Conservation (phyloP, 495 filamentous ascomycete genomes). For the Neurospora tetrasperma region DNA sequence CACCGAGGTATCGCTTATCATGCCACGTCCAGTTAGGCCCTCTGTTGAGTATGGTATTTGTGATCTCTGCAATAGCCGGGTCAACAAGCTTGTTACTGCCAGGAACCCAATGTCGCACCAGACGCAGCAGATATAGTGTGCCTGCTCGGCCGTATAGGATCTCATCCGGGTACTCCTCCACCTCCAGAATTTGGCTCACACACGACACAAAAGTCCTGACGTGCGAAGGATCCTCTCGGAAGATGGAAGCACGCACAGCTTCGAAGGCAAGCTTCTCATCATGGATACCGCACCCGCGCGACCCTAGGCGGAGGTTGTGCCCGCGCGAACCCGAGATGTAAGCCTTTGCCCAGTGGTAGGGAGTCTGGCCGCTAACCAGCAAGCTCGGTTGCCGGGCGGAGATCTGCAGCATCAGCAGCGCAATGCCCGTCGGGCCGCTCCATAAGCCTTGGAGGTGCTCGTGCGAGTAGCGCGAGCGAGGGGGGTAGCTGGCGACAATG, state of each 20-base stretch:
- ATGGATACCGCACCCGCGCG: conserved; percentile 40
- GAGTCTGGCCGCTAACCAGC: conserved; percentile 30
- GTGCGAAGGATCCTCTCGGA: conserved; percentile 28
- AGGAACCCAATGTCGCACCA: conserved; percentile 24
- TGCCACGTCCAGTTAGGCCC: conserved; percentile 47
- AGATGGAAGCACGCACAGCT: conserved; percentile 39
- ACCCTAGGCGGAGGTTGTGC: conserved; percentile 20
- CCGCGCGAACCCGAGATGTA: conserved; percentile 37
- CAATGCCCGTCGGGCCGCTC: conserved; percentile 48
- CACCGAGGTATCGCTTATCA: conserved; percentile 48
- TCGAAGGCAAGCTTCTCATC: conserved; percentile 46
- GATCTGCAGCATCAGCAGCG: conserved; percentile 47
- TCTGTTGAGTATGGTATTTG: conserved; percentile 21
- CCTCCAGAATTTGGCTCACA: conserved; percentile 24
- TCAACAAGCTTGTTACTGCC: conserved; percentile 22
- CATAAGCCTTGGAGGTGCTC: conserved; percentile 39
- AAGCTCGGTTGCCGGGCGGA: conserved; percentile 38
- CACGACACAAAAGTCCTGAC: conserved; percentile 34
- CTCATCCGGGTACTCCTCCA: conserved; percentile 33
- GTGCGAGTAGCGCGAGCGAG: conserved; percentile 17
- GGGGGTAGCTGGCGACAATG: conserved; percentile 22
- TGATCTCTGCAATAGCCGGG: conserved; percentile 26
- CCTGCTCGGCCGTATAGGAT: conserved; percentile 53
- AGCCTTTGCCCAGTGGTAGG: conserved; percentile 37
- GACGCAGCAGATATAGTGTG: conserved; percentile 48